Percentiles rank a stretch among this genome's conserved stretches.
phyloP scores from a whole-genome alignment of 257 asterid genomes.

The Asclepias syriaca region DNA sequence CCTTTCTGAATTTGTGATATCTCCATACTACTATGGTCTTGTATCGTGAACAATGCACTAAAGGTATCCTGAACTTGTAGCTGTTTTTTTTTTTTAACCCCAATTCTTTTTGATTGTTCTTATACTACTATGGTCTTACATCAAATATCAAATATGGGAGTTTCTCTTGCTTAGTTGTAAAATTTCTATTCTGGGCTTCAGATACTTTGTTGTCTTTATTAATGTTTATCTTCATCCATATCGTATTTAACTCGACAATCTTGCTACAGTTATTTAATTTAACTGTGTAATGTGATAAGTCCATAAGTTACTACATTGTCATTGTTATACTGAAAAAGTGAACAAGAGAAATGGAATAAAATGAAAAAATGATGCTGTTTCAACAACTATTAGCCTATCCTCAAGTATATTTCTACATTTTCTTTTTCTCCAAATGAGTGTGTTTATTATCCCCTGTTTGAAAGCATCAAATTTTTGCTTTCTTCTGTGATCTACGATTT shows the following conservation, averaged over 20 bases:
- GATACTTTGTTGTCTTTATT: background rate
- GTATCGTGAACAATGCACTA: background rate
- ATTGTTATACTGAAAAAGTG: background rate
- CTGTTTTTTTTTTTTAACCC: background rate
- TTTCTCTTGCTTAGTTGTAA: background rate
- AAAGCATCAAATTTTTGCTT: conserved; percentile 4
- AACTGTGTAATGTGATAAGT: background rate
- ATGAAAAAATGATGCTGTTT: background rate
- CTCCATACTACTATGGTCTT: background rate
- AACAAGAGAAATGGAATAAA: background rate
- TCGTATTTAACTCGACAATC: background rate
- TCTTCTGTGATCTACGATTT: conserved; percentile 11
- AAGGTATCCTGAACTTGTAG: background rate
- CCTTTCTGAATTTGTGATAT: background rate
- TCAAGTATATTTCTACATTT: background rate
- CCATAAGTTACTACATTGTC: background rate
- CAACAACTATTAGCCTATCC: background rate
- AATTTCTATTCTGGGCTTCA: background rate
- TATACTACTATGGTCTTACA: background rate
- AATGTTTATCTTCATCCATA: background rate
- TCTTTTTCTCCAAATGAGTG: background rate
- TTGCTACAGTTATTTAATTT: background rate
- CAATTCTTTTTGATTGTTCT: background rate
- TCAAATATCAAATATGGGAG: background rate
- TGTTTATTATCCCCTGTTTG: background rate